Evolutionary conservation across 208 protist genomes (phyloP).

Genomic region (Crithidia acanthocephali): DNA sequence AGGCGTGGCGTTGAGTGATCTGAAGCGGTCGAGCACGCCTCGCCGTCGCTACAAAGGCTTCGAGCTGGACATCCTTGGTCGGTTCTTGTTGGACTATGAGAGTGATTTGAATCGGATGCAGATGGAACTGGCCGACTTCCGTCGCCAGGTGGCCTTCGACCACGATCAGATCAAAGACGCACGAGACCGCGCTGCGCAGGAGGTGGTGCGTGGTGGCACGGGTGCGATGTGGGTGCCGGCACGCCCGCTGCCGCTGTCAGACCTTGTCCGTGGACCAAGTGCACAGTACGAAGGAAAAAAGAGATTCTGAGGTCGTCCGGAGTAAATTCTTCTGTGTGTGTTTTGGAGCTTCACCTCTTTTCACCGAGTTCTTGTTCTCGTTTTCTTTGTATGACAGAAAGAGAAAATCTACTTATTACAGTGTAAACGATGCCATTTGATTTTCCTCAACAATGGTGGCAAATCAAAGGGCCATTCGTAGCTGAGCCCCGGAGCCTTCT

Average conservation of each 20-base stretch:
- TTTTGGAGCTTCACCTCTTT: too few species aligned
- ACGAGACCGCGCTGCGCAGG: constrained; percentile 40
- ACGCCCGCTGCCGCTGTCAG: constrained; percentile 43
- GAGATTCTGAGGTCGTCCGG: neutral
- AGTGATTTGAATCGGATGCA: constrained; percentile 37
- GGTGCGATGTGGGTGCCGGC: constrained; percentile 47
- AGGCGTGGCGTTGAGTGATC: neutral
- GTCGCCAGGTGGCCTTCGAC: constrained; percentile 27
- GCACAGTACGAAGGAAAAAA: constrained; percentile 37
- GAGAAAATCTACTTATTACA: too few species aligned
- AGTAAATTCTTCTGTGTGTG: neutral
- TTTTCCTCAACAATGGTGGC: too few species aligned
- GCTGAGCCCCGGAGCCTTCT: too few species aligned
- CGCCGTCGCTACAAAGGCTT: constrained; percentile 43
- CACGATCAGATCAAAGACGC: constrained; percentile 46
- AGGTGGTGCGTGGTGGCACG: constrained; percentile 35
- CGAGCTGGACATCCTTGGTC: constrained; percentile 37
- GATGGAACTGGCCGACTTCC: constrained; percentile 18
- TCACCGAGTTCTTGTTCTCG: constrained; percentile 1
- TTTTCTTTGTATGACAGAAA: too few species aligned
- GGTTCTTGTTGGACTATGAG: constrained; percentile 48
- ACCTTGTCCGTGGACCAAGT: constrained; percentile 38
- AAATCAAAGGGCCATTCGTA: too few species aligned
- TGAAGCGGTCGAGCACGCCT: neutral
- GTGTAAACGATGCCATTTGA: too few species aligned